These are phyloP conservation scores for Zasmidium citrigriseum DNA, from an alignment of 2,329 filamentous ascomycete species.

Conservation along the genomic window DNA sequence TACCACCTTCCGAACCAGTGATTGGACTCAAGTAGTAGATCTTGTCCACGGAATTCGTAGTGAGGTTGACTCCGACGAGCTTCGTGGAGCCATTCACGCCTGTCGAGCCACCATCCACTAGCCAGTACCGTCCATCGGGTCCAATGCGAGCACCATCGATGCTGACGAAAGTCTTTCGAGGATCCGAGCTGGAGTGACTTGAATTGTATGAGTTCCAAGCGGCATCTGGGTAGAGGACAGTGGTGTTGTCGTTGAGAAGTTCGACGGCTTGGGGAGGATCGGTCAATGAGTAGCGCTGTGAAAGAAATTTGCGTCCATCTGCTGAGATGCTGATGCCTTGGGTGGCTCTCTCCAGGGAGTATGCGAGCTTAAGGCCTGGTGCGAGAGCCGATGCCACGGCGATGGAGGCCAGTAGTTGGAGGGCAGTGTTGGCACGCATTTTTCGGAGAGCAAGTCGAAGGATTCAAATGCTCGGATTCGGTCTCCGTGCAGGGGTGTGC, in stretches of 20 bases:
- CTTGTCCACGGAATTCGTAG: neutral
- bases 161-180: slow-evolving; percentile 25
- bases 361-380: slow-evolving; percentile 6
- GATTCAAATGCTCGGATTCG: too few relatives aligned
- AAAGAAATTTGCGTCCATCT: slow-evolving; percentile 10
- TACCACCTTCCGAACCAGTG: neutral
- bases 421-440: too few relatives aligned
- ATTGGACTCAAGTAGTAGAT: neutral
- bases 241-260: slow-evolving; percentile 19
- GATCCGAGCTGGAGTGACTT: slow-evolving; percentile 25
- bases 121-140: slow-evolving; percentile 30
- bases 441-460: too few relatives aligned
- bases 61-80: slow-evolving; percentile 1
- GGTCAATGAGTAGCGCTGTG: slow-evolving; percentile 8
- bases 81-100: neutral
- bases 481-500: too few relatives aligned
- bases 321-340: slow-evolving; percentile 9
- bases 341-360: slow-evolving; percentile 8
- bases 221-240: slow-evolving; percentile 29
- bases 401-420: neutral
- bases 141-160: slow-evolving; percentile 30
- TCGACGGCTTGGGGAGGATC: slow-evolving; percentile 5
- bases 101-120: slow-evolving; percentile 27
- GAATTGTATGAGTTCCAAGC: slow-evolving; percentile 33
- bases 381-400: neutral